Evolutionary conservation across 352 stramenopile species (phyloP), one percentile per base, ranked within the genome.

Genomic region (Phytopythium chamaehyphon): DNA sequence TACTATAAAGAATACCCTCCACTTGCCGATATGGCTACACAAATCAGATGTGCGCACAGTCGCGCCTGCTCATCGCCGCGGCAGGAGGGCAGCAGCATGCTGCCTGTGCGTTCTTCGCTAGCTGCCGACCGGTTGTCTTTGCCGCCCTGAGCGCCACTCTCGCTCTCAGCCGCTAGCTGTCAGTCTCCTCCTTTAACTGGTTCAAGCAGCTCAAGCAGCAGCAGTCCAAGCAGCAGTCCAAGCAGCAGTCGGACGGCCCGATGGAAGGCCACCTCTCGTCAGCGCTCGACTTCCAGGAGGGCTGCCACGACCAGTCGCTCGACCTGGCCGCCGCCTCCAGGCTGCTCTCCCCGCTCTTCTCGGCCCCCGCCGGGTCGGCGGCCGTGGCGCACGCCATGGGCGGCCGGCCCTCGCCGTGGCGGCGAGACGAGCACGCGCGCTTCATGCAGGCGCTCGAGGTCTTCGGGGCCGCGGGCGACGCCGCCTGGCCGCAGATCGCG

Each of bases 371-470:
- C 2, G 47, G 16, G n/a, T 26, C 26, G 15, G n/a, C 14, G 3
- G 3, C 10, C 22, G 6, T 7, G 21, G 2, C 35, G 22, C 1
- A 10, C 18, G 15, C 44, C 7, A 15, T 31, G n/a, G 44, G 50
- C 44, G 18, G 57, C 43, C 6, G 50, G 11, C 19, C 19, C 23
- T 33, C 55, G 9, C 45, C 56, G 16, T 93, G 85, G 83, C 61
- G 69, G 7, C 64, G 55, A 46, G 79, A 90, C 16, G 83, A 95
- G 51, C 85, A 95, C 57, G 66, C 59, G 16, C 65, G 83, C 12
- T 93, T 95, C 66, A 82, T 95, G 62, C 76, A 90, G 51, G 83
- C 76, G 14, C 66, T 95, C 8, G 85, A 95, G 56, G 57, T 71
- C 12, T 90, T 80, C 47, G 85, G 83, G 1, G 63, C 58, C 9